Percentiles rank a stretch among this genome's conserved stretches.
These are phyloP conservation scores for Fusarium coicis DNA, from an alignment of 2,329 filamentous ascomycete genomes.

Conservation along the genomic window DNA sequence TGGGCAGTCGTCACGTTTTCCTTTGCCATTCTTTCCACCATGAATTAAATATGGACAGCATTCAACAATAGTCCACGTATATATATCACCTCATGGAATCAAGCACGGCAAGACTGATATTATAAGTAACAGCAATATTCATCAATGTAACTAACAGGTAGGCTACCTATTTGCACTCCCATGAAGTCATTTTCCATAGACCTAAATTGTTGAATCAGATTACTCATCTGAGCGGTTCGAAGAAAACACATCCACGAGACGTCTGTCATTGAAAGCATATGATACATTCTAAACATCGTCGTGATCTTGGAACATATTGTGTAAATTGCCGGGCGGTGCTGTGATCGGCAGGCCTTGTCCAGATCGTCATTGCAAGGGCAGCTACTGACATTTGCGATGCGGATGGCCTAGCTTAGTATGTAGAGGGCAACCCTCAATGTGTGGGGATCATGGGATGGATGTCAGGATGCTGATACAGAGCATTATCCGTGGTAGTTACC, in stretches of 20 bases:
- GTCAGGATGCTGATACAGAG: neutral
- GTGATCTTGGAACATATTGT: slow-evolving; percentile 1
- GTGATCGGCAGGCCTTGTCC: slow-evolving; percentile 20
- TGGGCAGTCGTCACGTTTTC: slow-evolving; percentile 4
- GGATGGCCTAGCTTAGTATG: slow-evolving; percentile 7
- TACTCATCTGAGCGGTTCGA: slow-evolving; percentile 9
- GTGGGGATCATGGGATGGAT: neutral
- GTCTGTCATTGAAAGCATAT: neutral
- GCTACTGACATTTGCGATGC: slow-evolving; percentile 5
- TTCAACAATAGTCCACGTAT: neutral
- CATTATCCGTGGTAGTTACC: neutral
- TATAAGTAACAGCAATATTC: neutral
- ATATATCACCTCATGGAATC: neutral
- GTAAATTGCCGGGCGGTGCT: slow-evolving; percentile 10
- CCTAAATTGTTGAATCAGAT: slow-evolving; percentile 5
- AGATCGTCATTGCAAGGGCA: slow-evolving; percentile 34
- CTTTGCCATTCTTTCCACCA: neutral
- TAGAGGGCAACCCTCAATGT: slow-evolving; percentile 10
- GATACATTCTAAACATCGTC: neutral
- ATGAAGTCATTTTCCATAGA: slow-evolving; percentile 9
- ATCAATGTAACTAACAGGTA: neutral
- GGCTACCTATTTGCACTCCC: neutral
- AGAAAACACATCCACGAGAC: neutral
- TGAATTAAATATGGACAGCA: neutral
- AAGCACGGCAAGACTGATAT: neutral